Evolutionary conservation across 805 yeast species (phyloP).

Genomic region (Kazachstania psychrophila): DNA sequence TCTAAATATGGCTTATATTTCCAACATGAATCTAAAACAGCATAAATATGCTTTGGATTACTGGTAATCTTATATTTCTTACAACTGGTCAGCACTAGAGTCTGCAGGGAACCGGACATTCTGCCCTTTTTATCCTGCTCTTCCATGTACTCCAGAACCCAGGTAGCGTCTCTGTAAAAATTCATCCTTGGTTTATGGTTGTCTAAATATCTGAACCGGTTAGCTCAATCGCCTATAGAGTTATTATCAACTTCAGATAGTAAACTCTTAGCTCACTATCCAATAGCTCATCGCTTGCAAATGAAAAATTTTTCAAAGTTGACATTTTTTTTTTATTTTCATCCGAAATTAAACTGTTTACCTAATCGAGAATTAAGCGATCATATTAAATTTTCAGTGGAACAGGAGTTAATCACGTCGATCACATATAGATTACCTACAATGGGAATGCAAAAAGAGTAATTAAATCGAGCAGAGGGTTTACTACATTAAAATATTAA

Average conservation of each 20-base stretch:
- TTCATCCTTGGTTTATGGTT: conserved; percentile 15
- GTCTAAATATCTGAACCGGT: neutral
- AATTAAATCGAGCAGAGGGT: too few species aligned
- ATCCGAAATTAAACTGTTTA: neutral
- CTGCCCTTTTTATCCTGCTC: conserved; percentile 24
- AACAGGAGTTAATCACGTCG: too few species aligned
- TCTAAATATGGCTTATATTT: conserved; percentile 57
- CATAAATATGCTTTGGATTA: conserved; percentile 80
- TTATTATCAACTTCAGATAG: too few species aligned
- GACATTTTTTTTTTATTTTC: neutral
- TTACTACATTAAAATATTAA: too few species aligned
- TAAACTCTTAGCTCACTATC: too few species aligned
- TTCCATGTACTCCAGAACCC: conserved; percentile 30
- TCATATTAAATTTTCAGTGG: too few species aligned
- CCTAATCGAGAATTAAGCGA: neutral
- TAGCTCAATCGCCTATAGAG: too few species aligned
- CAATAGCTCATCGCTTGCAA: too few species aligned
- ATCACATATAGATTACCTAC: too few species aligned
- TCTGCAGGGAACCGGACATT: conserved; percentile 45
- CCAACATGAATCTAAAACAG: conserved; percentile 70
- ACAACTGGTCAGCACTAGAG: conserved; percentile 43
- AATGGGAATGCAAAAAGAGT: too few species aligned
- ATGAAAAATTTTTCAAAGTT: neutral
- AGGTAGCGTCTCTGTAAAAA: conserved; percentile 34
- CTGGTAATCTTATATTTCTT: conserved; percentile 41